phyloP scores from a whole-genome alignment of 208 protist genomes.

The Leishmania martiniquensis region DNA sequence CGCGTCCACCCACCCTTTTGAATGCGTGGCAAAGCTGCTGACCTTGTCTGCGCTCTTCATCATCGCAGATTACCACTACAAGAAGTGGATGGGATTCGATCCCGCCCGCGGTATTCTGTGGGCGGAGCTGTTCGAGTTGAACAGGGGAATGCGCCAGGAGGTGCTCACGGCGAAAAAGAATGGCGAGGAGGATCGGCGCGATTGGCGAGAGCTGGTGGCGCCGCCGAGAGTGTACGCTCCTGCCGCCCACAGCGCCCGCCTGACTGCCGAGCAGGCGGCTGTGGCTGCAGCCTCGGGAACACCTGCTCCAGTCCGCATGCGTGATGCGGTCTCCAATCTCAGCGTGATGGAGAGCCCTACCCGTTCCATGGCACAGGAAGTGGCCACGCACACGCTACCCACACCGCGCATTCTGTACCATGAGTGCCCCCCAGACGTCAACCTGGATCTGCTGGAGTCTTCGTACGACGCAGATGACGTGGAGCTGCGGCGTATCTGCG shows the following conservation, averaged over 20 bases:
- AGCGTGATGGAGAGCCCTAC: too few species aligned
- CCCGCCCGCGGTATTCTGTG: conserved; percentile 71
- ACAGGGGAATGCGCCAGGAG: conserved; percentile 17
- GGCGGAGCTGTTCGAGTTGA: conserved; percentile 56
- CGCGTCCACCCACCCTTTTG: conserved; percentile 22
- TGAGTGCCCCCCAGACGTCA: conserved; percentile 20
- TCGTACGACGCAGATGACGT: conserved; percentile 23
- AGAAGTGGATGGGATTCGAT: conserved; percentile 59
- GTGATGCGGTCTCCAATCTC: background rate
- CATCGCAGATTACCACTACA: conserved; percentile 73
- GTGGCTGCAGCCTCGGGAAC: too few species aligned
- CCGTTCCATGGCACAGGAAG: too few species aligned
- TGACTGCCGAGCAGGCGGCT: background rate
- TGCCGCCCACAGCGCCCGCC: background rate
- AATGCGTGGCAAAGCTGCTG: conserved; percentile 38
- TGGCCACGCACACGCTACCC: background rate
- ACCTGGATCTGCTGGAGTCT: conserved; percentile 17
- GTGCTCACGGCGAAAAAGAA: conserved; percentile 1
- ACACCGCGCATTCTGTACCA: conserved; percentile 20
- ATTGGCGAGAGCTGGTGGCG: conserved; percentile 32
- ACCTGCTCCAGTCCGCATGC: background rate
- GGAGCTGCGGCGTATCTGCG: conserved; percentile 5
- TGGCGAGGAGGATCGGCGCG: background rate
- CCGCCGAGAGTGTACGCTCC: conserved; percentile 28
- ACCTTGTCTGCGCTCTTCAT: conserved; percentile 49